Evolutionary conservation across 495 filamentous ascomycete species (phyloP).

Genomic region (Halenospora varia): DNA sequence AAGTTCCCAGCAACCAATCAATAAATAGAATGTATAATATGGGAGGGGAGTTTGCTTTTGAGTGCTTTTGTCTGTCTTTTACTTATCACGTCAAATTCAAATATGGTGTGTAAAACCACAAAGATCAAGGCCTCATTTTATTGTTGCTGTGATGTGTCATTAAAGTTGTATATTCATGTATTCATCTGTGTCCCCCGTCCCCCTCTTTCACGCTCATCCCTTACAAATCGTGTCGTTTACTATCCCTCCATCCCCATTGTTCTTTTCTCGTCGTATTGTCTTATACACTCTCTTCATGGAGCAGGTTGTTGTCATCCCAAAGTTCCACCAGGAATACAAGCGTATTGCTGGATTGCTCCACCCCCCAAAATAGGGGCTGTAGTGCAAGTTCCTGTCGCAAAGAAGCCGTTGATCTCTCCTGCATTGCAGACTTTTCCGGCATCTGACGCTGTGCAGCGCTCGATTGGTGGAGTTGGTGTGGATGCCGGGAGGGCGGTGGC

Average conservation of each 20-base stretch:
- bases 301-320: background rate
- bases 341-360: background rate
- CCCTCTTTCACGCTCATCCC: too few relatives aligned
- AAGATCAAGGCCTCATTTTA: too few relatives aligned
- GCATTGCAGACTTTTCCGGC: background rate
- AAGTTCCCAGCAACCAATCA: conserved; percentile 10
- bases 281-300: background rate
- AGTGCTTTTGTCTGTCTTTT: background rate
- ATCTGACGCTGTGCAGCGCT: background rate
- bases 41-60: background rate
- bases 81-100: background rate
- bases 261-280: background rate
- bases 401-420: background rate
- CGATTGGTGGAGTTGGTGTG: background rate
- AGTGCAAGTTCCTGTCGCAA: background rate
- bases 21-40: too few relatives aligned
- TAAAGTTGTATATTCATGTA: too few relatives aligned
- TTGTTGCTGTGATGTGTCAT: too few relatives aligned
- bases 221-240: background rate
- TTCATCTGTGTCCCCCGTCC: too few relatives aligned
- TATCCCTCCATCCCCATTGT: background rate
- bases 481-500: too few relatives aligned
- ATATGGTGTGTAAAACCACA: too few relatives aligned
- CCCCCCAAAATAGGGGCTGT: background rate
- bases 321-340: background rate